A percentile compares a stretch with the other conserved stretches of the same genome.
phyloP scores from a whole-genome alignment of 306 rosid species.

The Fagus sylvatica region DNA sequence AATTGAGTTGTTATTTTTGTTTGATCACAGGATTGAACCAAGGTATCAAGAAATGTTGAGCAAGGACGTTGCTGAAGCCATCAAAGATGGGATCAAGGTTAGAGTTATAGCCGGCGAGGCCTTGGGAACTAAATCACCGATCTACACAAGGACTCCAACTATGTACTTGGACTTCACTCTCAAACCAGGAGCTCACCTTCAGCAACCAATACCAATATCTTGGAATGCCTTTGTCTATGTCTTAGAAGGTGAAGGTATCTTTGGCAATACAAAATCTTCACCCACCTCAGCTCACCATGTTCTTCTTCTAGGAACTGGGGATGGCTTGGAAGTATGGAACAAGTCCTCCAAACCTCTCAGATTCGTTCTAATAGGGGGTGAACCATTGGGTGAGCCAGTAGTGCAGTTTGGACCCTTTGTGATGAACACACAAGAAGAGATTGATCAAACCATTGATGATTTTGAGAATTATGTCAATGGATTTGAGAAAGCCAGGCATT shows the following conservation, averaged over 20 bases:
- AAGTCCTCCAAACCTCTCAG: constrained; percentile 61
- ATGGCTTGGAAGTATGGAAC: constrained; percentile 86
- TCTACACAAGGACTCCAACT: constrained; percentile 89
- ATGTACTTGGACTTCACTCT: constrained; percentile 91
- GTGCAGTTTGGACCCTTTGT: constrained; percentile 94
- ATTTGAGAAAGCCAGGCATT: constrained; percentile 90
- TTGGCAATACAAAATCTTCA: constrained; percentile 50
- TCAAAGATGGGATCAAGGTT: constrained; percentile 70
- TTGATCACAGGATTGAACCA: no score
- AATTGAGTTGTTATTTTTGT: no score
- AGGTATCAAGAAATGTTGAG: constrained; percentile 81
- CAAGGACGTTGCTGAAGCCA: constrained; percentile 69
- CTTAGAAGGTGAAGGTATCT: constrained; percentile 88
- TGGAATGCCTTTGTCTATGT: constrained; percentile 92
- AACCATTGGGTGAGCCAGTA: constrained; percentile 79
- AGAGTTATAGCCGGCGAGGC: constrained; percentile 95
- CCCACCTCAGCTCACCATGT: constrained; percentile 60
- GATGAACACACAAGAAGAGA: constrained; percentile 90
- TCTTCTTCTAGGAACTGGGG: constrained; percentile 82
- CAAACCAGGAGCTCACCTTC: constrained; percentile 67
- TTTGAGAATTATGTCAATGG: constrained; percentile 82
- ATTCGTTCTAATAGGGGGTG: constrained; percentile 84
- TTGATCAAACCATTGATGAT: constrained; percentile 84
- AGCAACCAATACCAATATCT: constrained; percentile 67
- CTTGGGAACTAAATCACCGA: constrained; percentile 78